Percentiles rank a stretch among this genome's conserved stretches.
These are phyloP conservation scores for Curvularia hawaiiensis DNA, from an alignment of 2,329 filamentous ascomycete species.

Conservation along the genomic window DNA sequence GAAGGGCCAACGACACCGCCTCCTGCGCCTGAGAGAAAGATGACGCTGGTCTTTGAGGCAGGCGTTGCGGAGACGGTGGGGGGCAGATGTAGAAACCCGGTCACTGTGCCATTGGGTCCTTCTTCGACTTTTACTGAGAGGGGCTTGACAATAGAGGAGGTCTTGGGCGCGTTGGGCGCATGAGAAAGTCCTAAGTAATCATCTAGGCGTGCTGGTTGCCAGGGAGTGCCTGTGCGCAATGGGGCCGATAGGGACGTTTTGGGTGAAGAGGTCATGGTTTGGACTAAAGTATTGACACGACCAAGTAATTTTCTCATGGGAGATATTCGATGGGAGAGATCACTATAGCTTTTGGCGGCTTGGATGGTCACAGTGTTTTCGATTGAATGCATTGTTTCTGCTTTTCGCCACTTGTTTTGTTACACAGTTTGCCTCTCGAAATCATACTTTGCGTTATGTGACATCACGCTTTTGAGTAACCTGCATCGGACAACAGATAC, in stretches of 20 bases:
- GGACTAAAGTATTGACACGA: constrained; percentile 1
- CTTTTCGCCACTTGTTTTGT: not conserved
- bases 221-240: not conserved
- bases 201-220: not conserved
- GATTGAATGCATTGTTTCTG: not conserved
- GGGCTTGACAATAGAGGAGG: constrained; percentile 1
- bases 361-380: not conserved
- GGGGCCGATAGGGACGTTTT: constrained; percentile 1
- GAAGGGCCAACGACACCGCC: constrained; percentile 5
- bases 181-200: constrained; percentile 6
- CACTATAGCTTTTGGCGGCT: no score
- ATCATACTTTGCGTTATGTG: not conserved
- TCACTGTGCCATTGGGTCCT: constrained; percentile 1
- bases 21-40: constrained; percentile 4
- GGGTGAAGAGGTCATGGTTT: constrained; percentile 1
- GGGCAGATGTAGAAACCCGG: constrained; percentile 7
- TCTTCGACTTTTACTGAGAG: constrained; percentile 3
- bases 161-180: not conserved
- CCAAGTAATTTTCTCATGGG: constrained; percentile 2
- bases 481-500: not conserved
- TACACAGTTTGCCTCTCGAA: not conserved
- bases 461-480: not conserved
- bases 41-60: not conserved
- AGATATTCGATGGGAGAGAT: not conserved
- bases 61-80: not conserved